Percentiles rank a stretch among this genome's conserved stretches.
phyloP scores from a whole-genome alignment of 345 rosid species.

The Pistacia integerrima region DNA sequence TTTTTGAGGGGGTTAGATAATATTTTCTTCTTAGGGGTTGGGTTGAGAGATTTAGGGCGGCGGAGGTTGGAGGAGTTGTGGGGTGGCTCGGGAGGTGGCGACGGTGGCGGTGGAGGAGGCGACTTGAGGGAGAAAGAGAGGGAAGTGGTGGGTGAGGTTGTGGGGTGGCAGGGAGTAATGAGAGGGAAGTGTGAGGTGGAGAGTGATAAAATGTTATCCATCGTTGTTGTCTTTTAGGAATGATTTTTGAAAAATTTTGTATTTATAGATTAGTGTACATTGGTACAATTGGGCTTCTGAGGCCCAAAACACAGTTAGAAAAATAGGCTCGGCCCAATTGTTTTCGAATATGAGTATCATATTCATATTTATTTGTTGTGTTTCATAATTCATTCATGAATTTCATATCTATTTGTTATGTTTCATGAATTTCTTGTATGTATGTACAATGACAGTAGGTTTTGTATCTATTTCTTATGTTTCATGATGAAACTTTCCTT shows the following conservation, averaged over 20 bases:
- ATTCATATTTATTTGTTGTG: too few species aligned
- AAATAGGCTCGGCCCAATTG: neutral
- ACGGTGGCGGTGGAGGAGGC: constrained; percentile 36
- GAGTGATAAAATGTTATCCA: constrained; percentile 43
- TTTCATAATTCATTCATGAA: too few species aligned
- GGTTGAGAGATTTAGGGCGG: constrained; percentile 54
- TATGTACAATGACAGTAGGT: too few species aligned
- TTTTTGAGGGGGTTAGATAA: constrained; percentile 65
- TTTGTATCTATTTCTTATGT: too few species aligned
- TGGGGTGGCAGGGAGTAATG: constrained; percentile 22
- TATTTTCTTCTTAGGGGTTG: constrained; percentile 32
- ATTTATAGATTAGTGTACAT: neutral
- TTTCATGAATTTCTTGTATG: too few species aligned
- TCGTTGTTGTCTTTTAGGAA: neutral
- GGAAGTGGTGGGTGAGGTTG: constrained; percentile 32
- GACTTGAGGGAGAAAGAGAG: constrained; percentile 54
- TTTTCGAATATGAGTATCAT: too few species aligned
- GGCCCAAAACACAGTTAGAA: neutral
- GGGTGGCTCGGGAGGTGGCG: constrained; percentile 41
- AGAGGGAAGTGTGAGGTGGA: constrained; percentile 48
- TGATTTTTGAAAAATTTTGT: neutral
- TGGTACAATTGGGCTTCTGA: neutral
- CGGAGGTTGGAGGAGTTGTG: constrained; percentile 41
- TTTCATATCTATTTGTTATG: too few species aligned
- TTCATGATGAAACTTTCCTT: too few species aligned